Evolutionary conservation across 495 filamentous ascomycete genomes (phyloP), one percentile per base, ranked within the genome.

Genomic region (Cercophora newfieldiana): DNA sequence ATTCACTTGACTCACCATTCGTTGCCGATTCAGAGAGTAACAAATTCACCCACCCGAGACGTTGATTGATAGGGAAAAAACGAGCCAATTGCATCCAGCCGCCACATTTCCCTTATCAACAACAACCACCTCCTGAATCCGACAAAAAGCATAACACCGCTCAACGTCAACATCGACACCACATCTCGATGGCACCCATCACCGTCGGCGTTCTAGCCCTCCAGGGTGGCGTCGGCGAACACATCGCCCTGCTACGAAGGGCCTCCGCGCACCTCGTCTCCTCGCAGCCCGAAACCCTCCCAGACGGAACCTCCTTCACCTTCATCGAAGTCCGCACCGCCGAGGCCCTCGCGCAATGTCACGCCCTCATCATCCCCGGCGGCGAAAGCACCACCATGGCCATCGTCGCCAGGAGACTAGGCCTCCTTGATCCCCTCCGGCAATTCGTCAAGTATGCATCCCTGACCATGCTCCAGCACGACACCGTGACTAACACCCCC

Each of bases 341-440:
- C 19, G 75, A 81, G 10, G 85, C 97, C 66, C 84, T 99, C 16
- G 79, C 82, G 12, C 70, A 65, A 70, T 97, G 93, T 80, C 88
- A 93, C 73, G 95, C 89, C 2, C 82, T 99, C 22, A 87, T 99
- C 69, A 84, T 99, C 66, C 95, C 96, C 6, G 95, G 95, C 49
- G 96, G 95, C 64, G 95, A 99, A 73, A 96, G 92, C 74, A 99
- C 95, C 4, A 90, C 94, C 6, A 94, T 99, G 72, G 91, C 93
- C 3, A 84, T 99, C 19, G 91, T 98, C 19, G 95, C 95, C 10
- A 86, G 85, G 21, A 85, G 94, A 55, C 90, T 89, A 2, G 87
- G 89, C 18, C 74, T 99, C 48, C 78, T 99, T 55, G 93, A 96
- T 66, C 93, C 92, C 3, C 77, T 99, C 65, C 82, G 94, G 50